Conservation (phyloP, 2,329 filamentous ascomycete genomes). For the Aspergillus ibericus region DNA sequence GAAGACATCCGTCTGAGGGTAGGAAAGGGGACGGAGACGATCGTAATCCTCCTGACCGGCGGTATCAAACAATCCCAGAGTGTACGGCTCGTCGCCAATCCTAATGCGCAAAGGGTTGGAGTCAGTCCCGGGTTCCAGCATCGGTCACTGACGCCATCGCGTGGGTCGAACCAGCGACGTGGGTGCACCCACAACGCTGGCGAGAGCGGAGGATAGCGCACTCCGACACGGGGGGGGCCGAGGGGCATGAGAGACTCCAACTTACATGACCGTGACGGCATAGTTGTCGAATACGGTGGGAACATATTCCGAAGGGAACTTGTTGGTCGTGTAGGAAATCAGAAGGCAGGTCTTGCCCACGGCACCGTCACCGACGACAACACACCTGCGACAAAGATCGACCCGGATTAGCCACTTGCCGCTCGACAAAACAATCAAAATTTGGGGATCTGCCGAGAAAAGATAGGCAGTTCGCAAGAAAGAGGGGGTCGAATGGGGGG, state of each 20-base stretch:
- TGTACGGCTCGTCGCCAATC: conserved; percentile 99
- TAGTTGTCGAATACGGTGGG: conserved; percentile 99
- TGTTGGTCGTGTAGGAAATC: conserved; percentile 99
- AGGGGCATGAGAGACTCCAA: conserved; percentile 29
- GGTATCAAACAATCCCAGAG: conserved; percentile 94
- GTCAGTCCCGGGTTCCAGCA: conserved; percentile 7
- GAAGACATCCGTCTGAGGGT: conserved; percentile 98
- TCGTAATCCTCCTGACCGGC: conserved; percentile 99
- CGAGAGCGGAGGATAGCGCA: neutral
- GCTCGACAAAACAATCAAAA: conserved; percentile 11
- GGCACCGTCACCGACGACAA: conserved; percentile 98
- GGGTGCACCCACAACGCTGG: neutral
- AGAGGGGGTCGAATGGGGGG: conserved; percentile 9
- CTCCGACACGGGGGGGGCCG: neutral
- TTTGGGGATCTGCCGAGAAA: conserved; percentile 2
- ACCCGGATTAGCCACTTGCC: conserved; percentile 21
- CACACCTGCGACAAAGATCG: conserved; percentile 65
- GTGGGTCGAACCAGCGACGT: neutral
- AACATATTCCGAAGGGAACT: conserved; percentile 99
- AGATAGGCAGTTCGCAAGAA: too few species aligned
- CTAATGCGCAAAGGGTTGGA: conserved; percentile 49
- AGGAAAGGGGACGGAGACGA: conserved; percentile 90
- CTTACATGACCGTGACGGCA: conserved; percentile 99
- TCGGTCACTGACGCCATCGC: neutral
- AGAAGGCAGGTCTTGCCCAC: conserved; percentile 98